phyloP scores from a whole-genome alignment of 2,329 filamentous ascomycete genomes.

The Sordariomycetes sp. region DNA sequence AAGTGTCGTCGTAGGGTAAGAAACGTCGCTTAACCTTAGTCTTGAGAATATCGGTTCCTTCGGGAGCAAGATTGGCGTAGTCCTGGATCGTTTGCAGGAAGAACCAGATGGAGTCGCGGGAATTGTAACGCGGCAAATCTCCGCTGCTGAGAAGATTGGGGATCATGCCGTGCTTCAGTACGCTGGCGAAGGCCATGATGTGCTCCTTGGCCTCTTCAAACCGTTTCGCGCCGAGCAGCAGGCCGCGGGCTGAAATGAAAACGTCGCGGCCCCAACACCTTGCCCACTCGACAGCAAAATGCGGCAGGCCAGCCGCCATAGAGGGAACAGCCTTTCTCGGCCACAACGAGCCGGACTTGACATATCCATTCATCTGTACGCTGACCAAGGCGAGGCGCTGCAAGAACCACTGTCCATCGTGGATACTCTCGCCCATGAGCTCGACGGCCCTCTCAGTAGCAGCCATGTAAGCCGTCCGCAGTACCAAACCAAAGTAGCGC shows the following conservation, averaged over 20 bases:
- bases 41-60: slow-evolving; percentile 64
- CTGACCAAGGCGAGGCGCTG: slow-evolving; percentile 86
- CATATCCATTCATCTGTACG: slow-evolving; percentile 79
- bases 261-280: slow-evolving; percentile 96
- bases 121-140: slow-evolving; percentile 84
- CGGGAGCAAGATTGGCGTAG: slow-evolving; percentile 72
- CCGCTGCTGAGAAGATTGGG: slow-evolving; percentile 87
- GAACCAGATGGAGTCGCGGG: slow-evolving; percentile 95
- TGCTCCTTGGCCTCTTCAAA: slow-evolving; percentile 88
- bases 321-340: slow-evolving; percentile 77
- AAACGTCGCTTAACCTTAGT: slow-evolving; percentile 77
- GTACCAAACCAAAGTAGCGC: slow-evolving; percentile 82
- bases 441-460: slow-evolving; percentile 70
- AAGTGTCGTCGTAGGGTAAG: slow-evolving; percentile 90
- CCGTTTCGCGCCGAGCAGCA: slow-evolving; percentile 85
- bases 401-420: slow-evolving; percentile 77
- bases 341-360: slow-evolving; percentile 86
- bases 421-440: slow-evolving; percentile 76
- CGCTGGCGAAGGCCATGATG: slow-evolving; percentile 88
- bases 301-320: slow-evolving; percentile 83
- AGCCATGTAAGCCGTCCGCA: slow-evolving; percentile 81
- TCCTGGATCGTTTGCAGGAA: slow-evolving; percentile 95
- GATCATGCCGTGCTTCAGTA: slow-evolving; percentile 97
- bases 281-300: slow-evolving; percentile 91
- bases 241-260: slow-evolving; percentile 86